A percentile compares a stretch with the other conserved stretches of the same genome.
Conservation (phyloP, 108 stramenopile genomes). For the Skeletonema marinoi region DNA sequence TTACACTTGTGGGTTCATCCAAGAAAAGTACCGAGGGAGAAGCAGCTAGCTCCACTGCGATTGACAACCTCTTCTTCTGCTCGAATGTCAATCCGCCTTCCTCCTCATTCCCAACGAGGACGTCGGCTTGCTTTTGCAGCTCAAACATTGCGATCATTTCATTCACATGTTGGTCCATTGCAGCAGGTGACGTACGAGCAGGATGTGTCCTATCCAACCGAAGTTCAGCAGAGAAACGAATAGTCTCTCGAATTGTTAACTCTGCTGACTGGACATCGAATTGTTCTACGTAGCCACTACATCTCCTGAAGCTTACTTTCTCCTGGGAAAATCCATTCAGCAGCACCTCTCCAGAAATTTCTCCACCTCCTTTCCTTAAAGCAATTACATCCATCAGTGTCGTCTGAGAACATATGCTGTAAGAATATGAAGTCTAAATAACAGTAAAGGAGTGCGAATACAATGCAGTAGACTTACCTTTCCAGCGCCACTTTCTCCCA, state of each 20-base stretch:
- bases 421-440: background rate
- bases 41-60: constrained; percentile 80
- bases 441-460: background rate
- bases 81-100: constrained; percentile 74
- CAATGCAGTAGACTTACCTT: background rate
- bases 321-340: constrained; percentile 52
- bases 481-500: background rate
- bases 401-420: background rate
- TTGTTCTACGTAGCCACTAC: constrained; percentile 84
- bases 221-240: constrained; percentile 68
- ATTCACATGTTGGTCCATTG: constrained; percentile 49
- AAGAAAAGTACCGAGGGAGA: constrained; percentile 70
- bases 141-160: constrained; percentile 66
- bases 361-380: constrained; percentile 36
- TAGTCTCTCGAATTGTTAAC: constrained; percentile 69
- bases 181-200: constrained; percentile 14
- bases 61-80: constrained; percentile 75
- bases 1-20: constrained; percentile 41
- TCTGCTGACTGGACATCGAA: constrained; percentile 71
- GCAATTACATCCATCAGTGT: constrained; percentile 55
- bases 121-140: constrained; percentile 55
- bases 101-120: constrained; percentile 52
- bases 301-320: constrained; percentile 37
- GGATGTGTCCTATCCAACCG: constrained; percentile 54
- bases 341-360: constrained; percentile 57